phyloP scores from a whole-genome alignment of 352 stramenopile genomes.

The Pythium insidiosum region DNA sequence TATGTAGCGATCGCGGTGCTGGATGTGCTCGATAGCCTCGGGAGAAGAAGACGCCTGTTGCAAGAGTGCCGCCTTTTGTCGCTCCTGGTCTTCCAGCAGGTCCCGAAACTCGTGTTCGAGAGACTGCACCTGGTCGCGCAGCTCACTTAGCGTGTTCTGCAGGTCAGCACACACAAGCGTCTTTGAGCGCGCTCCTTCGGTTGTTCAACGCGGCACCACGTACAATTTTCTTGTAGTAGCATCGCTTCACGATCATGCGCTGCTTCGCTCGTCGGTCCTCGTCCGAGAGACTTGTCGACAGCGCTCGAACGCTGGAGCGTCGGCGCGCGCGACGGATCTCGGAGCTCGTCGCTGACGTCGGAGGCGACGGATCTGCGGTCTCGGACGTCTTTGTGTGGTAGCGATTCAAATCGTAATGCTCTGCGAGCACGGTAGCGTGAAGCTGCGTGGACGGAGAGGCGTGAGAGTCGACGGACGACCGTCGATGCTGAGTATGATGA shows the following conservation, averaged over 20 bases:
- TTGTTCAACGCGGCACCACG: constrained; percentile 15
- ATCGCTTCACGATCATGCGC: constrained; percentile 61
- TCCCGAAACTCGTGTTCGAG: constrained; percentile 10
- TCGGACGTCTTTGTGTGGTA: no score
- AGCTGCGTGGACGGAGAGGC: no score
- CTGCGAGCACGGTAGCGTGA: no score
- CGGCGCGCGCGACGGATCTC: no score
- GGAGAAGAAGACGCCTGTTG: no score
- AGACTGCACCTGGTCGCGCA: constrained; percentile 36
- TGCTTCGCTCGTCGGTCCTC: constrained; percentile 53
- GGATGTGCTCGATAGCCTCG: background rate
- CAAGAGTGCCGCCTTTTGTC: no score
- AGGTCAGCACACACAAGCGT: constrained; percentile 3
- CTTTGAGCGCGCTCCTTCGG: background rate
- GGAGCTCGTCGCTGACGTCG: background rate
- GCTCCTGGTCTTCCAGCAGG: constrained; percentile 11
- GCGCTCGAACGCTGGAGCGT: constrained; percentile 36
- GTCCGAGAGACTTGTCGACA: constrained; percentile 33
- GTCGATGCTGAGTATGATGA: no score
- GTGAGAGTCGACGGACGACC: no score
- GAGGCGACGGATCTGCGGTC: constrained; percentile 7
- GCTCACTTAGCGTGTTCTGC: constrained; percentile 60
- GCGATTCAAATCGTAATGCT: no score
- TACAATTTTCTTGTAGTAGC: constrained; percentile 82
- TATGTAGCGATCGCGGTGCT: constrained; percentile 12